Evolutionary conservation across 2,329 filamentous ascomycete genomes (phyloP), one percentile per base, ranked within the genome.

Genomic region (Penicillium sp.): DNA sequence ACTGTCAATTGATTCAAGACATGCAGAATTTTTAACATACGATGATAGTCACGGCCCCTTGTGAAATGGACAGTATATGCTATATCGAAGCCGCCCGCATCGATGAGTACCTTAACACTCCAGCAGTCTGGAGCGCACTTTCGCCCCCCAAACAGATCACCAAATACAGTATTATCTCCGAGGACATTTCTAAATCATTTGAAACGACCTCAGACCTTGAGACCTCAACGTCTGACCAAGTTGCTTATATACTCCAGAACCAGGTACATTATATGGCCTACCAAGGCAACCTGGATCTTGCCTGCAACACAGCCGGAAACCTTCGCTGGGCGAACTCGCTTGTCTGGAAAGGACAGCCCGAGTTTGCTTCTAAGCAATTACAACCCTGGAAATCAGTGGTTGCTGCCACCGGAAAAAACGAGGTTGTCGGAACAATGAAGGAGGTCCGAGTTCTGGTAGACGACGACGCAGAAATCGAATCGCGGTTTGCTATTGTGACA

Each of bases 251-350:
- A 6, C 65, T 75, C 2, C 65, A 72, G 14, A 65, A 66, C 43
- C 68, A 70, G 18, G 65, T 75, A 38, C 69, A 74, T 56, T 67
- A 74, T 16, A 61, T 75, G 12, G 70, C 73, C 54, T 75, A 75
- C 52, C 70, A 73, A 35, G 73, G 73, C 2, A 75, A 74, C 52
- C 59, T 73, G 1, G 73, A 75, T 56, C 64, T 74, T 47, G 72
- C 71, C 8, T 76, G 73, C 54, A 76, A 76, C 52, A 74, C 72
- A 6, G 72, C 71, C 11, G 71, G 73, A 0, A 74, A 73, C 43
- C 45, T 60, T 21, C 60, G 60, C n/a, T 64, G 62, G 60, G 46
- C 58, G 26, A 52, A 61, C 38, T 28, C 40, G 8, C 47, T 65
- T 30, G 52, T 56, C 16, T 65, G 63, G 63, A 61, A 61, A 45